Evolutionary conservation across 139 green algal species (phyloP).

Genomic region (Asterochloris sp.): DNA sequence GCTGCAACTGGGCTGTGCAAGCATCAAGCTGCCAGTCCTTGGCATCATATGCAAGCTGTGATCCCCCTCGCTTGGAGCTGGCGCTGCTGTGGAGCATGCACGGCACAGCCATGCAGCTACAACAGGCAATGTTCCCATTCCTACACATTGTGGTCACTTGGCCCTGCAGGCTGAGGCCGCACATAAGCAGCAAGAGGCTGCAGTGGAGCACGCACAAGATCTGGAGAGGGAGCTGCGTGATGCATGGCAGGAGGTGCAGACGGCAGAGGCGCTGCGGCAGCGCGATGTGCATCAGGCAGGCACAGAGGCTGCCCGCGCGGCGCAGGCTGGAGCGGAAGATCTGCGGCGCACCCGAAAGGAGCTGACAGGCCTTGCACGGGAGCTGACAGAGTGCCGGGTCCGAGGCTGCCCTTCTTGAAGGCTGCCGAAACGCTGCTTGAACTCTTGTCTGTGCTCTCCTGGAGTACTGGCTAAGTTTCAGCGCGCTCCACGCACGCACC

Average conservation of each 20-base stretch:
- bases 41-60: background rate
- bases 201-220: background rate
- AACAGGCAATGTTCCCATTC: background rate
- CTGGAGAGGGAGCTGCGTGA: conserved; percentile 7
- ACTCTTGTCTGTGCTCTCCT: background rate
- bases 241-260: conserved; percentile 1
- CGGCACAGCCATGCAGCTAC: background rate
- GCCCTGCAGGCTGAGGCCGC: background rate
- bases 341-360: background rate
- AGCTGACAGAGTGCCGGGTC: background rate
- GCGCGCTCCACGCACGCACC: too few species aligned
- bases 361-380: background rate
- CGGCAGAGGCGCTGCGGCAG: background rate
- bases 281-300: background rate
- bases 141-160: background rate
- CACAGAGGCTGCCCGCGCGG: too few species aligned
- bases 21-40: too few species aligned
- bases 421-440: background rate
- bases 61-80: background rate
- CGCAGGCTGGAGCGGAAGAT: background rate
- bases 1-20: too few species aligned
- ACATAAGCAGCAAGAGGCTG: background rate
- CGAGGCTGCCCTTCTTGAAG: background rate
- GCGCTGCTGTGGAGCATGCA: background rate
- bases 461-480: background rate